Percentiles rank a stretch among this genome's conserved stretches.
phyloP scores from a whole-genome alignment of 495 filamentous ascomycete species.

The Podospora didyma region DNA sequence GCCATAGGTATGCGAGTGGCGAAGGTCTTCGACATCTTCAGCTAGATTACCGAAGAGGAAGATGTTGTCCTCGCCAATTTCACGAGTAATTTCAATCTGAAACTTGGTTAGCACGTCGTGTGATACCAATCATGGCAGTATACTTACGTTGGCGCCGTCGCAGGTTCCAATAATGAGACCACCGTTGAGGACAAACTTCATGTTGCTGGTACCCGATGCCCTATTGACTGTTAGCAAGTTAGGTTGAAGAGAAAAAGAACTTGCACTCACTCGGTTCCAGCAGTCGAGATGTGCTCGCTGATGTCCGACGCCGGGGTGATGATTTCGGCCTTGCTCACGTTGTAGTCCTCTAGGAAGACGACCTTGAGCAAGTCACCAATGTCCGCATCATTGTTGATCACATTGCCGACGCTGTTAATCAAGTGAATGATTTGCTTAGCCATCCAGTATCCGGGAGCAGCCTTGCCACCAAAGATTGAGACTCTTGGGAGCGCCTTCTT shows the following conservation, averaged over 20 bases:
- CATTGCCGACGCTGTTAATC: conserved; percentile 85
- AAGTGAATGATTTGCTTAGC: conserved; percentile 98
- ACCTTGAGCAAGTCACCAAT: conserved; percentile 95
- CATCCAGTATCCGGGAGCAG: conserved; percentile 99
- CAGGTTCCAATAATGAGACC: conserved; percentile 96
- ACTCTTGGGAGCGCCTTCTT: conserved; percentile 91
- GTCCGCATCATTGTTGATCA: conserved; percentile 88
- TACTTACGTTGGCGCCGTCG: conserved; percentile 90
- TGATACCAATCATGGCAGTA: background rate
- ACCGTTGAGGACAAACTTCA: conserved; percentile 98
- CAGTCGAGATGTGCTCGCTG: conserved; percentile 98
- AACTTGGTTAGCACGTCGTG: conserved; percentile 1
- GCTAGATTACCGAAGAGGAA: conserved; percentile 97
- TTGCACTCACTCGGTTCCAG: conserved; percentile 75
- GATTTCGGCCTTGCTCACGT: conserved; percentile 97
- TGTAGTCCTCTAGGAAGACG: conserved; percentile 96
- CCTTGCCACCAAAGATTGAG: conserved; percentile 96
- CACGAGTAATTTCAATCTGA: conserved; percentile 95
- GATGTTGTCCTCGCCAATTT: conserved; percentile 93
- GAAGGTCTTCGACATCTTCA: conserved; percentile 95
- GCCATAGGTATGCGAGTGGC: conserved; percentile 83
- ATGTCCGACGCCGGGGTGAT: conserved; percentile 93
- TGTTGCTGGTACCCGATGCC: conserved; percentile 68
- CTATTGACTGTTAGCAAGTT: conserved; percentile 17
- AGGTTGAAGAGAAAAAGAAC: background rate